These are phyloP conservation scores for Hypomontagnella submonticulosa DNA, from an alignment of 495 filamentous ascomycete species.

Conservation along the genomic window DNA sequence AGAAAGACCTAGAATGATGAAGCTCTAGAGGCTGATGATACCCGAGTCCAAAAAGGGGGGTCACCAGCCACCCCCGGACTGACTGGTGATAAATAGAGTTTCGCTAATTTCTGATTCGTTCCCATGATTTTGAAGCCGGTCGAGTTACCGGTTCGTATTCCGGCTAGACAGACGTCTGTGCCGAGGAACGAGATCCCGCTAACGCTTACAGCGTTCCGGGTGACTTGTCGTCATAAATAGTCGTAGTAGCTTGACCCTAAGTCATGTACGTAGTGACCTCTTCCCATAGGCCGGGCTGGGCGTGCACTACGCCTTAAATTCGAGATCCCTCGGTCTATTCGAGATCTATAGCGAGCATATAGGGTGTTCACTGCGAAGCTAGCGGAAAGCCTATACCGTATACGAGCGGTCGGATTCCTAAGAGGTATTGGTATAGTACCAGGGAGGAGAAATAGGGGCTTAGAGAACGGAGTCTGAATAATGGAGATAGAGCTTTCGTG, in stretches of 20 bases:
- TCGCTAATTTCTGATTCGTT: slow-evolving; percentile 11
- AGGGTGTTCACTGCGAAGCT: background rate
- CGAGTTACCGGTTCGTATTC: background rate
- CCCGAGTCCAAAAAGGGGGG: background rate
- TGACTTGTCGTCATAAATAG: slow-evolving; percentile 8
- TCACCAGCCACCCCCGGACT: slow-evolving; percentile 32
- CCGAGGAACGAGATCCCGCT: background rate
- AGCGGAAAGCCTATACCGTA: too few relatives aligned
- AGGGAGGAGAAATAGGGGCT: too few relatives aligned
- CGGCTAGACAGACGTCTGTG: background rate
- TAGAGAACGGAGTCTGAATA: too few relatives aligned
- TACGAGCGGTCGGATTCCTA: too few relatives aligned
- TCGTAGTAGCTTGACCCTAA: background rate
- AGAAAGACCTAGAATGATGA: background rate
- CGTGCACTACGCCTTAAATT: slow-evolving; percentile 1
- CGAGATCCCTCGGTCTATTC: background rate
- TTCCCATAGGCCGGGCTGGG: background rate
- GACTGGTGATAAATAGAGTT: slow-evolving; percentile 13
- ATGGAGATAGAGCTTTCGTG: too few relatives aligned
- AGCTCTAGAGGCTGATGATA: slow-evolving; percentile 7
- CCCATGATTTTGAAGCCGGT: background rate
- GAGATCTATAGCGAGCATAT: background rate
- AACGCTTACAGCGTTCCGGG: background rate
- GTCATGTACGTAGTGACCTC: background rate
- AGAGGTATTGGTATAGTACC: too few relatives aligned